Conservation (phyloP, 116 monocot species). For the Posidonia oceanica region DNA sequence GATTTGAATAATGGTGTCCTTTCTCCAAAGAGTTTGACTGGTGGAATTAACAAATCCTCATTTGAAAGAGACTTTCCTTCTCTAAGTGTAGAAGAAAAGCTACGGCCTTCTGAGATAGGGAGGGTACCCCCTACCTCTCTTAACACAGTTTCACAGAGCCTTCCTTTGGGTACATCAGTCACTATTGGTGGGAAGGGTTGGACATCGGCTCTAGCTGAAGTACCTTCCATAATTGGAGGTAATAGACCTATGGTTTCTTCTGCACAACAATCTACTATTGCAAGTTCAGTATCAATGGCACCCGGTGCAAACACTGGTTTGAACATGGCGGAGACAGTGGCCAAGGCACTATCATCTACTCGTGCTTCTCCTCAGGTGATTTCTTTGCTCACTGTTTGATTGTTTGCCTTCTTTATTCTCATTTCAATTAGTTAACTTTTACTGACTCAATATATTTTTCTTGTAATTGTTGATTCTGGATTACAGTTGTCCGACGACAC, state of each 20-base stretch:
- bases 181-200: conserved; percentile 36
- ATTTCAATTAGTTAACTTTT: not conserved
- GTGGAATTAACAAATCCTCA: conserved; percentile 18
- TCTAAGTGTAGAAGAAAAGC: conserved; percentile 62
- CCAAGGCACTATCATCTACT: conserved; percentile 43
- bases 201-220: conserved; percentile 68
- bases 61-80: conserved; percentile 79
- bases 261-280: conserved; percentile 9
- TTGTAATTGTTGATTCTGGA: not conserved
- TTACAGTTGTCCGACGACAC: conserved; percentile 38
- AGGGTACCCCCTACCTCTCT: conserved; percentile 43
- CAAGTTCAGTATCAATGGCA: conserved; percentile 3
- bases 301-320: conserved; percentile 21
- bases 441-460: not conserved
- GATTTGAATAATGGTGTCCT: conserved; percentile 11
- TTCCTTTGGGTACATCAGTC: conserved; percentile 20
- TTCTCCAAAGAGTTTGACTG: conserved; percentile 17
- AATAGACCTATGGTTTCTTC: conserved; percentile 14
- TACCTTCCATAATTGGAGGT: conserved; percentile 26
- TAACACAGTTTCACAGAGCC: conserved; percentile 30
- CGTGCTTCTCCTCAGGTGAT: conserved; percentile 55
- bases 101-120: conserved; percentile 21
- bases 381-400: not conserved
- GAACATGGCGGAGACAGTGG: conserved; percentile 90
- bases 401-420: not conserved